Evolutionary conservation across 306 rosid species (phyloP).

Genomic region (peach (Prunus persica)): Prunus_persica_NCBIv2 NC_034016.1:16738001-16738500

Average conservation of each 20-base stretch:
- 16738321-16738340: conserved; percentile 63
- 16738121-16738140: background rate
- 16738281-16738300: conserved; percentile 51
- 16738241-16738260: conserved; percentile 47
- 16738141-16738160: conserved; percentile 41
- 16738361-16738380: conserved; percentile 58
- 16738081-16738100: background rate
- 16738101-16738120: background rate
- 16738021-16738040: conserved; percentile 37
- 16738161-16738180: conserved; percentile 54
- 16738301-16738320: conserved; percentile 48
- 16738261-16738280: conserved; percentile 62
- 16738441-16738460: background rate
- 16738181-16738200: conserved; percentile 57
- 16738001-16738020: conserved; percentile 38
- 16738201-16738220: conserved; percentile 45
- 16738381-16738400: conserved; percentile 28
- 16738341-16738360: conserved; percentile 53
- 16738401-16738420: conserved; percentile 61
- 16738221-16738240: conserved; percentile 46
- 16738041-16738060: conserved; percentile 32
- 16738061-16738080: conserved; percentile 4
- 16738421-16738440: conserved; percentile 61
- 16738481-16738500: background rate
- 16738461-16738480: background rate